Percentiles rank a stretch among this genome's conserved stretches.
Conservation (phyloP, 2,329 filamentous ascomycete species). For the Raffaelea ambrosiae region DNA sequence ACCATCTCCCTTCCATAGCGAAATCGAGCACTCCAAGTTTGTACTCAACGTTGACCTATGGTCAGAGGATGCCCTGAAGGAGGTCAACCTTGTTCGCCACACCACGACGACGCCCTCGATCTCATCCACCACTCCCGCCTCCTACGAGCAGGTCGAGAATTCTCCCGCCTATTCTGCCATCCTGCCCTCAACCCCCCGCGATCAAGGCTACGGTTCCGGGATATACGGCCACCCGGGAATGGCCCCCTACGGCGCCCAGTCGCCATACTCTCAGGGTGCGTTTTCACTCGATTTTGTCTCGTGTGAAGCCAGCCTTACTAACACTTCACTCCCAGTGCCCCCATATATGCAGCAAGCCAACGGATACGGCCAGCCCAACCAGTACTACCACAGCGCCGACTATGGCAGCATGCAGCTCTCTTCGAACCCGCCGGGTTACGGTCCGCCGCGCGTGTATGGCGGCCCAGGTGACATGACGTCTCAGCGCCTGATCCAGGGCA, state of each 20-base stretch:
- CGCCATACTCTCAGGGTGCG: constrained; percentile 15
- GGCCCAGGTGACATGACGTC: constrained; percentile 23
- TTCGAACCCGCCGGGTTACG: constrained; percentile 16
- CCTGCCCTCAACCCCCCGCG: constrained; percentile 29
- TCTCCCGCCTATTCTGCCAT: constrained; percentile 25
- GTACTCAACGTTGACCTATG: constrained; percentile 61
- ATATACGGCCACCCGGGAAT: constrained; percentile 15
- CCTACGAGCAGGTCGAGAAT: constrained; percentile 52
- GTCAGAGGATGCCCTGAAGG: constrained; percentile 55
- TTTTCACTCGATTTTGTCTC: background rate
- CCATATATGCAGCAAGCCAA: constrained; percentile 16
- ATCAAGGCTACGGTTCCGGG: constrained; percentile 15
- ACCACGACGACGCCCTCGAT: constrained; percentile 66
- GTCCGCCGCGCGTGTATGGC: constrained; percentile 19
- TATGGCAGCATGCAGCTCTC: constrained; percentile 11
- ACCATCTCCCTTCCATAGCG: constrained; percentile 37
- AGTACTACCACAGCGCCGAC: constrained; percentile 20
- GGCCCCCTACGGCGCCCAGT: constrained; percentile 18
- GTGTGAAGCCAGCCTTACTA: too few relatives aligned
- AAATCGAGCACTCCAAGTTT: constrained; percentile 43
- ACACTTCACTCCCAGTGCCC: background rate
- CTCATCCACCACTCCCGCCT: constrained; percentile 68
- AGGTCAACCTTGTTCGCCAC: constrained; percentile 58
- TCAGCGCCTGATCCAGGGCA: constrained; percentile 27
- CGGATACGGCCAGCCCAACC: constrained; percentile 24